Evolutionary conservation across 257 asterid species (phyloP).

Genomic region (Marsdenia floribunda): DNA sequence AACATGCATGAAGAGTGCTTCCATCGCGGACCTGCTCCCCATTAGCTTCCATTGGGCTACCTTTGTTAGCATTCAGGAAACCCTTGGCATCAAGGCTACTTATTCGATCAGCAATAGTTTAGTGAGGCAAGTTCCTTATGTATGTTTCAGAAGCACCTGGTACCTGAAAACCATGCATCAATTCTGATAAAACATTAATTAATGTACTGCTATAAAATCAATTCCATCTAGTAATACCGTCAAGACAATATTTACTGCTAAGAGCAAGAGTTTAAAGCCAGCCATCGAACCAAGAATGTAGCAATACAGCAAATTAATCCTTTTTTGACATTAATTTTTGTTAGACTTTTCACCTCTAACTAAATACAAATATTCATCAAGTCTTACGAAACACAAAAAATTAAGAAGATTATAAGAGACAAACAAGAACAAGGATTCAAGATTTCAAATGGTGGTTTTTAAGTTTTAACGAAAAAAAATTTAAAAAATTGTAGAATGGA

Average conservation of each 20-base stretch:
- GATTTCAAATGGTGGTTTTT: no score
- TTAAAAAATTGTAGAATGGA: no score
- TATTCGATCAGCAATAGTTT: slow-evolving; percentile 72
- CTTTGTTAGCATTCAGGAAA: slow-evolving; percentile 63
- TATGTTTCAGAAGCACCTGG: slow-evolving; percentile 84
- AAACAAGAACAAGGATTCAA: not conserved
- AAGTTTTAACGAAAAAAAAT: no score
- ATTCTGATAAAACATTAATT: slow-evolving; percentile 5
- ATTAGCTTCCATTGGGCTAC: slow-evolving; percentile 86
- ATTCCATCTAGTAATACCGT: not conserved
- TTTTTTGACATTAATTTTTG: not conserved
- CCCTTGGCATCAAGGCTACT: slow-evolving; percentile 75
- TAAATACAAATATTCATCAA: not conserved
- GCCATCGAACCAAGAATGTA: not conserved
- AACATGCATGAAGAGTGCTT: slow-evolving; percentile 84
- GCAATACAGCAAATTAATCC: not conserved
- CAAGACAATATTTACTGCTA: not conserved
- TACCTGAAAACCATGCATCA: slow-evolving; percentile 42
- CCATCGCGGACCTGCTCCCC: slow-evolving; percentile 97
- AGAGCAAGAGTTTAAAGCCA: not conserved
- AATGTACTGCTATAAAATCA: not conserved
- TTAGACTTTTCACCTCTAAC: not conserved
- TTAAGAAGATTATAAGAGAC: not conserved
- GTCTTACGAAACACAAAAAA: not conserved
- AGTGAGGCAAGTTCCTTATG: slow-evolving; percentile 78